phyloP scores from a whole-genome alignment of 2,329 filamentous ascomycete genomes.

The Pseudogymnoascus sp. region DNA sequence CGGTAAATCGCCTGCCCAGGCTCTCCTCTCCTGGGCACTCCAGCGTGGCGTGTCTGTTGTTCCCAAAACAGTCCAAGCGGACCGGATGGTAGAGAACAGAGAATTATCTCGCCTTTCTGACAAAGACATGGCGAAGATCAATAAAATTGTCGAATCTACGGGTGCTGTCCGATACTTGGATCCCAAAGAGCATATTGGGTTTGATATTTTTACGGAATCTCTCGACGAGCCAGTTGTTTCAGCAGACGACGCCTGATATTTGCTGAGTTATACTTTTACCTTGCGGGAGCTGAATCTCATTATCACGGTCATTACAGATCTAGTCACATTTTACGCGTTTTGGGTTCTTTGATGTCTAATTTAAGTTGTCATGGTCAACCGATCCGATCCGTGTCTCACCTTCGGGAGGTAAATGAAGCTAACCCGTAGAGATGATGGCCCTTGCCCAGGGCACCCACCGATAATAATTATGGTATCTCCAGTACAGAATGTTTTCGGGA shows the following conservation, averaged over 20 bases:
- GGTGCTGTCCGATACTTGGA: not conserved
- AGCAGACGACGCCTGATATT: not conserved
- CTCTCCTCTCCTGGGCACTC: slow-evolving; percentile 40
- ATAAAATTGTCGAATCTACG: not conserved
- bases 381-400: not conserved
- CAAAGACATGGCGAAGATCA: not conserved
- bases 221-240: not conserved
- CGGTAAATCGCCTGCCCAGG: slow-evolving; percentile 36
- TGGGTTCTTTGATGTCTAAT: not conserved
- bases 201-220: not conserved
- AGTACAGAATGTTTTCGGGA: not conserved
- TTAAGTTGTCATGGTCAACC: not conserved
- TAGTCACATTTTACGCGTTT: not conserved
- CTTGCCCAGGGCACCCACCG: not conserved
- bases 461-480: not conserved
- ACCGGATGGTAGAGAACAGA: slow-evolving; percentile 12
- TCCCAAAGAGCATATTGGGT: not conserved
- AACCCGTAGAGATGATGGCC: not conserved
- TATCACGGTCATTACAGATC: not conserved
- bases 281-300: no score
- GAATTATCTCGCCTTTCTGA: not conserved
- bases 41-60: slow-evolving; percentile 40
- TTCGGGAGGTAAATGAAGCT: not conserved
- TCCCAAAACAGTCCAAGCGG: slow-evolving; percentile 39
- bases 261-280: not conserved